Evolutionary conservation across 2,329 filamentous ascomycete species (phyloP), one percentile per base, ranked within the genome.

Genomic region (Ophiosphaerella herpotricha): DNA sequence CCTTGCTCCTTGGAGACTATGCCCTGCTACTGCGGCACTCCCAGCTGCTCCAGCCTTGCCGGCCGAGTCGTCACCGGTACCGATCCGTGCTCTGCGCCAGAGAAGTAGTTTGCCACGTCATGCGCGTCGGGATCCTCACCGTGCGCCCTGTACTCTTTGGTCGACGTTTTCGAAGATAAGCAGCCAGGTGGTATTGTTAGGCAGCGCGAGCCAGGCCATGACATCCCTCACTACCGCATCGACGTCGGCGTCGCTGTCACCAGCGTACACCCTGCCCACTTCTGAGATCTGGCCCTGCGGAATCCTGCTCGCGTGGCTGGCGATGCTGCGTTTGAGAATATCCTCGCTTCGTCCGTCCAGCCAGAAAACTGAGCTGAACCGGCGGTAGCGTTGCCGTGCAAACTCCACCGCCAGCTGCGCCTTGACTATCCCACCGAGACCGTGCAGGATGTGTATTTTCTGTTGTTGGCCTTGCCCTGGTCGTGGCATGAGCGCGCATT

Each of bases 341-440:
- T 58, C 56, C 38, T 59, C 54, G 49, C 43, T 60, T 14, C 47
- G 35, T 8, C 50, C 59, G 38, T 66, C 57, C 8, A 66, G 55
- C 61, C 58, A 64, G 39, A 63, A 55, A 32, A 66, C 55, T 5
- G 60, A 23, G 43, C 49, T 62, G 36, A 60, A 66, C n/a, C 29
- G 41, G 21, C 39, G 36, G 37, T 59, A 48, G 44, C 63, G 50
- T 43, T 48, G 53, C 21, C 53, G 53, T n/a, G 55, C 58, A 39
- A 63, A 67, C 49, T 64, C 58, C 2, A 61, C 55, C 12, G 57
- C 57, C 2, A 66, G 48, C 48, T 66, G 60, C 26, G 61, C 64
- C 50, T 66, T 66, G 43, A 61, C 61, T 33, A 67, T 63, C 7
- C 62, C 64, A 32, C 62, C 61, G 9, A 65, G 57, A 5, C 62